phyloP scores from a whole-genome alignment of 73 alveolate species.

The Halteria grandinella region DNA sequence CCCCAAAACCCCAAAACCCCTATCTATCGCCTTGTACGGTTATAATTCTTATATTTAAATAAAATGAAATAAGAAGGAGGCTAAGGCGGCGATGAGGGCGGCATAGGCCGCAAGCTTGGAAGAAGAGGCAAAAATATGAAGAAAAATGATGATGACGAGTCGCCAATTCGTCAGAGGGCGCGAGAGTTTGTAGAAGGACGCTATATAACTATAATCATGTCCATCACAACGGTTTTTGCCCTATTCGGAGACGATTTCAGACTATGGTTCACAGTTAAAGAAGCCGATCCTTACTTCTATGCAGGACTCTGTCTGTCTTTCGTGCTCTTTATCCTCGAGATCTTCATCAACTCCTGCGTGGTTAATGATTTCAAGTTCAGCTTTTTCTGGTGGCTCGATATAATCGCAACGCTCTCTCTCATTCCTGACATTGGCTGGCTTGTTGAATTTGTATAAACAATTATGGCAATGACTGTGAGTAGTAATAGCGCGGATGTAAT shows the following conservation, averaged over 20 bases:
- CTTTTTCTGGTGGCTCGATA: constrained; percentile 81
- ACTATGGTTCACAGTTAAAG: constrained; percentile 64
- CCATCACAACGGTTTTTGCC: constrained; percentile 71
- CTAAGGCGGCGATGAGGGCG: no score
- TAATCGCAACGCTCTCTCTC: constrained; percentile 74
- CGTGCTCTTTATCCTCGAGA: constrained; percentile 62
- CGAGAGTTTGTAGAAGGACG: constrained; percentile 78
- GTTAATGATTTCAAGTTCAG: constrained; percentile 76
- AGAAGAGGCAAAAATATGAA: constrained; percentile 12
- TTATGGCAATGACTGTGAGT: constrained; percentile 35
- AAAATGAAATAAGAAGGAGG: no score
- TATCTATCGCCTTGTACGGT: no score
- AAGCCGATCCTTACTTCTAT: constrained; percentile 66
- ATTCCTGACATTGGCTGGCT: constrained; percentile 76
- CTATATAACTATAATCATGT: constrained; percentile 67
- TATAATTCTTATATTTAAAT: no score
- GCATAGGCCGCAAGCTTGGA: not conserved
- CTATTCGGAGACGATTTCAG: constrained; percentile 81
- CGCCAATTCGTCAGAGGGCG: constrained; percentile 43
- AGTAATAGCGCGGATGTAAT: constrained; percentile 56
- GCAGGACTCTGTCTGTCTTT: constrained; percentile 59
- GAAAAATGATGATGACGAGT: constrained; percentile 61
- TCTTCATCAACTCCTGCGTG: constrained; percentile 62
- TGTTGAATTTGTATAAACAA: constrained; percentile 3
- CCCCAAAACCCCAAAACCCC: no score